phyloP scores from a whole-genome alignment of 1,139 yeast species.

The Yamadazyma dendronema region DNA sequence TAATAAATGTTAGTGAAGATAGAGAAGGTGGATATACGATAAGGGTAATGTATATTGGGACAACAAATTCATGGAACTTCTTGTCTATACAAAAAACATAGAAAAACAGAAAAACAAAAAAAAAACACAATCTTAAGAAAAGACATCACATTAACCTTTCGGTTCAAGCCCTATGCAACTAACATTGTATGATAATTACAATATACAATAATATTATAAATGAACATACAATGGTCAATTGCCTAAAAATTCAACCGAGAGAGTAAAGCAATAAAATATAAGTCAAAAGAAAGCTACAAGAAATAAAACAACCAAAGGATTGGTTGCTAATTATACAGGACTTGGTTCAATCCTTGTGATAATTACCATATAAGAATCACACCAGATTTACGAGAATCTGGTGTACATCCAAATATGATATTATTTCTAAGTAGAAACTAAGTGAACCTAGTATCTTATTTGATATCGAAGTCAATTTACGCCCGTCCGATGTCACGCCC shows the following conservation, averaged over 20 bases:
- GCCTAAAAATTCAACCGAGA: conserved; percentile 19
- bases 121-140: neutral
- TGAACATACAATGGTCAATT: conserved; percentile 17
- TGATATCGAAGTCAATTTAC: too few species aligned
- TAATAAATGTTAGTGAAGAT: neutral
- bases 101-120: neutral
- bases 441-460: conserved; percentile 12
- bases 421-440: too few species aligned
- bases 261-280: conserved; percentile 12
- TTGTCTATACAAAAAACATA: too few species aligned
- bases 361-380: too few species aligned
- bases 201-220: too few species aligned
- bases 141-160: conserved; percentile 15
- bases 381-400: too few species aligned
- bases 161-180: conserved; percentile 20
- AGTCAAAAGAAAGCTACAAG: conserved; percentile 8
- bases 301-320: too few species aligned
- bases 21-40: neutral
- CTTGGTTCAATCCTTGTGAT: too few species aligned
- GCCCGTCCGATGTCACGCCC: conserved; percentile 14
- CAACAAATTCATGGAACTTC: too few species aligned
- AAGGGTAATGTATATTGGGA: neutral
- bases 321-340: too few species aligned
- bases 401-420: too few species aligned
- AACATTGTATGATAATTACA: conserved; percentile 16